Evolutionary conservation across 169 alveolate species (phyloP).

Genomic region (Neospora caninum): DNA sequence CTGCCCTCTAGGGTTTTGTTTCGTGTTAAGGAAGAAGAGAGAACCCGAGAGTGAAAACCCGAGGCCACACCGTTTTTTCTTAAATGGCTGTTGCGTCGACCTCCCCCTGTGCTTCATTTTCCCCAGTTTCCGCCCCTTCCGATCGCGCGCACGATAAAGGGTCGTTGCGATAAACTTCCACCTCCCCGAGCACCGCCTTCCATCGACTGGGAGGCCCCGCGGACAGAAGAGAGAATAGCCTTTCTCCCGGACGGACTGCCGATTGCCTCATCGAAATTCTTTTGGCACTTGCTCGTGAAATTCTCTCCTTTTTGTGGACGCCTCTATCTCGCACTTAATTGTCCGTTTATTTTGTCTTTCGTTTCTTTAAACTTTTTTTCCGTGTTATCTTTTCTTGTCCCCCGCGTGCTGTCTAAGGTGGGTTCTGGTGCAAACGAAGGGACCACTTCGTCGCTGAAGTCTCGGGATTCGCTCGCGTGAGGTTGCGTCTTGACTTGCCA

Average conservation of each 20-base stretch:
- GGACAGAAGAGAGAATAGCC: not conserved
- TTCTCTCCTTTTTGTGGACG: not conserved
- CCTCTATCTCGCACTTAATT: not conserved
- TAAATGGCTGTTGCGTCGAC: not conserved
- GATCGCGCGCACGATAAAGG: not conserved
- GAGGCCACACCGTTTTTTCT: not conserved
- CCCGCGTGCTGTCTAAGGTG: not conserved
- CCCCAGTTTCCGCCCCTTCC: not conserved
- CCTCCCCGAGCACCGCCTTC: slow-evolving; percentile 4
- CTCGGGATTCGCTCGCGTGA: not conserved
- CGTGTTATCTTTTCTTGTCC: not conserved
- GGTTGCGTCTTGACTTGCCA: too few species aligned
- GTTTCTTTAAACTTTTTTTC: not conserved
- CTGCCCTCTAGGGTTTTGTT: too few species aligned
- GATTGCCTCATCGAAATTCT: not conserved
- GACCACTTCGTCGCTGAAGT: not conserved
- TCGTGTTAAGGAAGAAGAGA: too few species aligned
- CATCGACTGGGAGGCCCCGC: not conserved
- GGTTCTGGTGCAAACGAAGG: not conserved
- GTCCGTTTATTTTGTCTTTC: not conserved
- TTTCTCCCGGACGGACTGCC: not conserved
- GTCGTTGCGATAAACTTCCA: slow-evolving; percentile 3
- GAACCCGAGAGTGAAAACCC: too few species aligned
- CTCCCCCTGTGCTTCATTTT: not conserved
- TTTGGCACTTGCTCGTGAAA: not conserved